These are phyloP conservation scores for Rhizopogon rudus DNA, from an alignment of 768 basidiomycete species.

Conservation along the genomic window DNA sequence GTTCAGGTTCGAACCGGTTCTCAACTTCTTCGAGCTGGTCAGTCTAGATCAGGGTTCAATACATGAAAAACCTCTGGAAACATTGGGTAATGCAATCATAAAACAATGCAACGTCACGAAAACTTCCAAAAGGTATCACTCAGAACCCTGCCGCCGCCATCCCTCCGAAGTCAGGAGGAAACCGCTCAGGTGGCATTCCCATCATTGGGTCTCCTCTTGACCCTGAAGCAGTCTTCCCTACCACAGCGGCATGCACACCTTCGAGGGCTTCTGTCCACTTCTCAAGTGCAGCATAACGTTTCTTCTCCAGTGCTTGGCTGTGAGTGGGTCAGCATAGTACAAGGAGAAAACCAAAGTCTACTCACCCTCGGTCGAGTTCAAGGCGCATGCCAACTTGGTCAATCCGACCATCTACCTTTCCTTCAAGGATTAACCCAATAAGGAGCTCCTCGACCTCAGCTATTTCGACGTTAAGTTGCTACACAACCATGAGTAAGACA, in stretches of 20 bases:
- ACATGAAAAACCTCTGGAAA: background rate
- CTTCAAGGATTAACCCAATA: constrained; percentile 90
- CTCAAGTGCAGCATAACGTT: constrained; percentile 74
- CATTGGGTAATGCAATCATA: background rate
- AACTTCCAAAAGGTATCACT: background rate
- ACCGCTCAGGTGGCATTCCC: constrained; percentile 26
- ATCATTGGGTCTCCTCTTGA: constrained; percentile 29
- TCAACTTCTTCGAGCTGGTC: background rate
- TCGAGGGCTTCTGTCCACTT: constrained; percentile 84
- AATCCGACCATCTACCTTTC: constrained; percentile 94
- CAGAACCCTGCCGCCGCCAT: constrained; percentile 5
- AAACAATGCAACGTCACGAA: background rate
- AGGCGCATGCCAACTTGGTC: constrained; percentile 95
- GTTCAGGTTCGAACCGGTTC: too few relatives aligned
- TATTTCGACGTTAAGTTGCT: constrained; percentile 95
- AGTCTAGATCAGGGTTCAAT: background rate
- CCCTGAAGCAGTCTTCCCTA: constrained; percentile 59
- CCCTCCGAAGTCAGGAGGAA: constrained; percentile 24
- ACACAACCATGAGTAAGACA: constrained; percentile 1
- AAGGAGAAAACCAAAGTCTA: constrained; percentile 9
- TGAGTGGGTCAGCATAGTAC: constrained; percentile 3
- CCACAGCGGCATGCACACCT: constrained; percentile 67
- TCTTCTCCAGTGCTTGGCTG: constrained; percentile 85
- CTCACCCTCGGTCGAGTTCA: constrained; percentile 84
- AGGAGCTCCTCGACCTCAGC: constrained; percentile 93